Percentiles rank a stretch among this genome's conserved stretches.
These are phyloP conservation scores for Hondaea fermentalgiana DNA, from an alignment of 108 stramenopile species.

Conservation along the genomic window DNA sequence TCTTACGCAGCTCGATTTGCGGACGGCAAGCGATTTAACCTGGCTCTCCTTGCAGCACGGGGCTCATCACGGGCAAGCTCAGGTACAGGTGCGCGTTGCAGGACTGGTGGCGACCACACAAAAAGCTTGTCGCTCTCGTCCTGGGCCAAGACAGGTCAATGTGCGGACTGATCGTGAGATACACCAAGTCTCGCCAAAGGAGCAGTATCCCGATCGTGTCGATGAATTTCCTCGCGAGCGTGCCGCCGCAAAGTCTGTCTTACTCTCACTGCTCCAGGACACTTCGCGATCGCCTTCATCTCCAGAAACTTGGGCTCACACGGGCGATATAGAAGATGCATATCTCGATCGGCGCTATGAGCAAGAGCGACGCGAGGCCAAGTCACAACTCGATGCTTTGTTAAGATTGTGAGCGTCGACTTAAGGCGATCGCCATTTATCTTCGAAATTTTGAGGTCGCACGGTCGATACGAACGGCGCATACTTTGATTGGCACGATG, in stretches of 20 bases:
- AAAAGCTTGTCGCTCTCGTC: not conserved
- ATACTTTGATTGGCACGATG: too few relatives aligned
- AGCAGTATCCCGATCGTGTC: too few relatives aligned
- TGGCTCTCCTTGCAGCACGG: not conserved
- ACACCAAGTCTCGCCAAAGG: not conserved
- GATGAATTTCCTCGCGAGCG: not conserved
- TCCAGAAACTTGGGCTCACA: not conserved
- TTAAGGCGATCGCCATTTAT: too few relatives aligned
- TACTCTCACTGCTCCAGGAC: not conserved
- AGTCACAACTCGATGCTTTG: not conserved
- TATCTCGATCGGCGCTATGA: not conserved
- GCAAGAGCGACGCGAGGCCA: not conserved
- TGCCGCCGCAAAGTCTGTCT: not conserved
- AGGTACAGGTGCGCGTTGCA: not conserved
- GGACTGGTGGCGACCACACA: not conserved
- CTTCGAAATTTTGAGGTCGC: too few relatives aligned
- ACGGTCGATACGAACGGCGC: too few relatives aligned
- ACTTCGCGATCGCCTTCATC: not conserved
- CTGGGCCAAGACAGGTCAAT: not conserved
- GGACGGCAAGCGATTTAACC: not conserved
- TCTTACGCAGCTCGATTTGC: not conserved
- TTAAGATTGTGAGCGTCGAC: not conserved
- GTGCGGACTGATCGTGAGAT: not conserved
- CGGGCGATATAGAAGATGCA: not conserved
- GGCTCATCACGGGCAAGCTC: not conserved